Evolutionary conservation across 805 yeast species (phyloP).

Genomic region (Teunomyces stri): DNA sequence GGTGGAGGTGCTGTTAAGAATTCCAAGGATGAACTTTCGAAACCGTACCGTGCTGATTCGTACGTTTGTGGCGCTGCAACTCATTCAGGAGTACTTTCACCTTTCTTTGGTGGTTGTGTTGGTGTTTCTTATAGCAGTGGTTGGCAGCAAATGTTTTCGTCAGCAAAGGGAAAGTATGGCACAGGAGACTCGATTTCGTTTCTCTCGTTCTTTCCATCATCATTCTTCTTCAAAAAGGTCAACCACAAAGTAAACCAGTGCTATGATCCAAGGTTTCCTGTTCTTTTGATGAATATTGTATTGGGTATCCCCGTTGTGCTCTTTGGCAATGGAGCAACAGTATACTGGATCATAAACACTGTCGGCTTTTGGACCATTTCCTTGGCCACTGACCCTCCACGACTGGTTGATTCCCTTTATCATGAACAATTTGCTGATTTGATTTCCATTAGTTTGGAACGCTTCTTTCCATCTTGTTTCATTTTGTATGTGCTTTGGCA

Average conservation of each 20-base stretch:
- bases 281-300: conserved; percentile 56
- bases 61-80: conserved; percentile 87
- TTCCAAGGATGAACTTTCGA: conserved; percentile 31
- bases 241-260: conserved; percentile 47
- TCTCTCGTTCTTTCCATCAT: conserved; percentile 70
- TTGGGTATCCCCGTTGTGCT: conserved; percentile 63
- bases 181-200: conserved; percentile 57
- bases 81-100: conserved; percentile 78
- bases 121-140: conserved; percentile 56
- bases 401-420: conserved; percentile 50
- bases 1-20: conserved; percentile 61
- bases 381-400: conserved; percentile 78
- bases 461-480: conserved; percentile 74
- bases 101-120: conserved; percentile 78
- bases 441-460: conserved; percentile 66
- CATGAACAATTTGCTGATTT: conserved; percentile 56
- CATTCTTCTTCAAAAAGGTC: conserved; percentile 56
- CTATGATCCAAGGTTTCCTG: conserved; percentile 61
- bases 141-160: conserved; percentile 43
- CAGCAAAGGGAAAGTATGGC: conserved; percentile 49
- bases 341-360: conserved; percentile 57
- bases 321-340: conserved; percentile 40
- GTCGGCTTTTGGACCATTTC: conserved; percentile 84
- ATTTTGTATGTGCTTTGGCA: conserved; percentile 71
- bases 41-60: conserved; percentile 84